phyloP scores from a whole-genome alignment of 306 rosid genomes.

The Prunus padus region DNA sequence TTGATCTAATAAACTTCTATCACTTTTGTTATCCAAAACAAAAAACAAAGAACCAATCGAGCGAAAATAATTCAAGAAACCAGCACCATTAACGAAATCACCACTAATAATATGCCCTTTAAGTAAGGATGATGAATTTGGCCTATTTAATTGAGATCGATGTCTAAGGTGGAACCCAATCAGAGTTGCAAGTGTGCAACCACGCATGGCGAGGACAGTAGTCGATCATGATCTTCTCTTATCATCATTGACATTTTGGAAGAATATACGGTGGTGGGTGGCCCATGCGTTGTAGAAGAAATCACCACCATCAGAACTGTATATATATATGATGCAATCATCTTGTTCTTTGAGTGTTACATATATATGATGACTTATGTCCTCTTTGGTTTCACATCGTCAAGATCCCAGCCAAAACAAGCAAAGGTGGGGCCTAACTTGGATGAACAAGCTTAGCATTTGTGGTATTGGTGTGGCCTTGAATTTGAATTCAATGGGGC shows the following conservation, averaged over 20 bases:
- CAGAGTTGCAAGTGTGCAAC: conserved; percentile 2
- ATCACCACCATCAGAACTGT: background rate
- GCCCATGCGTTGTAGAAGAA: conserved; percentile 11
- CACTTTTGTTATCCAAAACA: too few relatives aligned
- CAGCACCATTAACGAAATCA: background rate
- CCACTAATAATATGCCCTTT: background rate
- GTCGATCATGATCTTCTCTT: conserved; percentile 12
- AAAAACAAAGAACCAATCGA: background rate
- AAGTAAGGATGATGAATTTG: background rate
- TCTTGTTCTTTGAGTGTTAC: conserved; percentile 24
- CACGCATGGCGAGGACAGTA: conserved; percentile 29
- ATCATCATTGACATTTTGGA: conserved; percentile 32
- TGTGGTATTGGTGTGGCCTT: background rate
- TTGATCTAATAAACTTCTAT: too few relatives aligned
- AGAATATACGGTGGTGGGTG: conserved; percentile 13
- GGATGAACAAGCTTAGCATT: background rate
- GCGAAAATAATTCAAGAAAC: background rate
- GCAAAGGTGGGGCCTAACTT: background rate
- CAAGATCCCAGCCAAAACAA: conserved; percentile 14
- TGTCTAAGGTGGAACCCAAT: conserved; percentile 19
- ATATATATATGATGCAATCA: conserved; percentile 4
- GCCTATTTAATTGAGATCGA: conserved; percentile 5
- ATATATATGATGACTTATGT: conserved; percentile 23
- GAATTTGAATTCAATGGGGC: conserved; percentile 3
- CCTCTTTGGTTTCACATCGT: conserved; percentile 23